phyloP scores from a whole-genome alignment of 1,284 basidiomycete species.

The Microbotryomycetes sp. region DNA sequence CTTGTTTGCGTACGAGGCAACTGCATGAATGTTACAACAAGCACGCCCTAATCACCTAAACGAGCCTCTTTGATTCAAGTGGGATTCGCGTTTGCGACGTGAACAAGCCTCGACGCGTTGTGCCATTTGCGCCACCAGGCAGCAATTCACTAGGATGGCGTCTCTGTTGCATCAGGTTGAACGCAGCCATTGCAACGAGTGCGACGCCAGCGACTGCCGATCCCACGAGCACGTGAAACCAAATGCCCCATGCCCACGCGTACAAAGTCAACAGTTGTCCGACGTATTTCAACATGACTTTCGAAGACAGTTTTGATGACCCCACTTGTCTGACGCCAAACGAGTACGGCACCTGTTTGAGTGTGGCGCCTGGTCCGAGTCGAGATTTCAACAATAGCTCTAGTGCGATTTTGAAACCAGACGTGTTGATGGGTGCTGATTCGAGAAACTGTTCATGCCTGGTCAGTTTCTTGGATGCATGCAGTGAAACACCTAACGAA shows the following conservation, averaged over 20 bases:
- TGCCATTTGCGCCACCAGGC: neutral
- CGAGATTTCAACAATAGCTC: constrained; percentile 36
- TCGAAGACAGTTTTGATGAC: constrained; percentile 33
- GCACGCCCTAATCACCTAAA: no score
- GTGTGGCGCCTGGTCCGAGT: constrained; percentile 3
- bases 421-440: constrained; percentile 34
- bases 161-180: neutral
- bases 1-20: no score
- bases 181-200: neutral
- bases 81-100: neutral
- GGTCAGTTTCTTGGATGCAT: neutral
- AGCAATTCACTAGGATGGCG: neutral
- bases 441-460: constrained; percentile 23
- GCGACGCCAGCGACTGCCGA: neutral
- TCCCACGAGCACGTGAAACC: constrained; percentile 30
- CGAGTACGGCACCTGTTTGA: constrained; percentile 34
- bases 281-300: constrained; percentile 37
- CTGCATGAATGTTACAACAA: no score
- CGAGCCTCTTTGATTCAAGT: neutral
- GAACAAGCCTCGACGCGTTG: neutral
- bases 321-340: constrained; percentile 33
- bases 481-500: constrained; percentile 33
- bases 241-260: constrained; percentile 31
- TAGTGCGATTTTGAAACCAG: constrained; percentile 38
- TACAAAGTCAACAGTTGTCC: constrained; percentile 35